Percentiles rank a stretch among this genome's conserved stretches.
These are phyloP conservation scores for Chlorella sp. DNA, from an alignment of 139 green algal genomes.

Conservation along the genomic window DNA sequence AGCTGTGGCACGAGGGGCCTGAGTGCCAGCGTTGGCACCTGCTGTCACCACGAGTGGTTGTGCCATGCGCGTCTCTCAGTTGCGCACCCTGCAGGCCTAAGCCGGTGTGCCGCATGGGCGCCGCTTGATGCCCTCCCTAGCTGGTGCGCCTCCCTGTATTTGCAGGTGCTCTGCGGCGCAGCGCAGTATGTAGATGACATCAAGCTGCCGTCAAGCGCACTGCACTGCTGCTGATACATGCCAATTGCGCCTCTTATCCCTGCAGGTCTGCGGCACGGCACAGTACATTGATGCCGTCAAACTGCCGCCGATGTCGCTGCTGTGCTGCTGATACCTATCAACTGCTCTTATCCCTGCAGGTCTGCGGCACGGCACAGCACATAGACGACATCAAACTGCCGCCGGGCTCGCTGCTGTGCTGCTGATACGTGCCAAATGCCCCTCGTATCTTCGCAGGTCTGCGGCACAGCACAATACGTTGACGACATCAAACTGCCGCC, in stretches of 20 bases:
- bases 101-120: too few relatives aligned
- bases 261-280: not conserved
- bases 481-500: conserved; percentile 86
- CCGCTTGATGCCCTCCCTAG: too few relatives aligned
- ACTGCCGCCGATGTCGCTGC: not conserved
- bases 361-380: conserved; percentile 91
- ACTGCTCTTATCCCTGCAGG: conserved; percentile 65
- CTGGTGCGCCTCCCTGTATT: too few relatives aligned
- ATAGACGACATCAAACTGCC: conserved; percentile 88
- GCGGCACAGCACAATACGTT: conserved; percentile 90
- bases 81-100: too few relatives aligned
- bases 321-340: not conserved
- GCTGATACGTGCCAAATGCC: too few relatives aligned
- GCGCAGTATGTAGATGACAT: conserved; percentile 92
- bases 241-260: not conserved
- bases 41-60: too few relatives aligned
- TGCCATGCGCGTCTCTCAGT: too few relatives aligned
- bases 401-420: conserved; percentile 64
- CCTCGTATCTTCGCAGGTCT: not conserved
- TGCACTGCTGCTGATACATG: too few relatives aligned
- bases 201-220: too few relatives aligned
- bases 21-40: not conserved
- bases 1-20: not conserved
- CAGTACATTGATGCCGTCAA: not conserved
- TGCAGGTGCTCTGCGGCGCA: too few relatives aligned